phyloP scores from a whole-genome alignment of 1,284 basidiomycete species.

The Apiotrichum akiyoshidainum region DNA sequence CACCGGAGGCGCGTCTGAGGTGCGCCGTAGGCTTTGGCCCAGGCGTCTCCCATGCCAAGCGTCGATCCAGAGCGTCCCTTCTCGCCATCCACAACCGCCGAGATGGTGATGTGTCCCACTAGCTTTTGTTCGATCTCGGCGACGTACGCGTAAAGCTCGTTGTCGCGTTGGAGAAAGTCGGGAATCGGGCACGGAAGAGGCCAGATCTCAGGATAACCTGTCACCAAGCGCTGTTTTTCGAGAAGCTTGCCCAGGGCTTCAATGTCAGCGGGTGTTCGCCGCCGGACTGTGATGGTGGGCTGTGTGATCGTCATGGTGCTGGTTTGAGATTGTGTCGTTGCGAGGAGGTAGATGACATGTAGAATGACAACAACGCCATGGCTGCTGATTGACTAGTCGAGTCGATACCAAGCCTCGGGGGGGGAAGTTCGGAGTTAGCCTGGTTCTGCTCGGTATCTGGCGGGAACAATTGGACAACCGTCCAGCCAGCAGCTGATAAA shows the following conservation, averaged over 20 bases:
- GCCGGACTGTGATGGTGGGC: constrained; percentile 1
- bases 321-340: too few relatives aligned
- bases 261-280: background rate
- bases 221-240: constrained; percentile 4
- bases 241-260: background rate
- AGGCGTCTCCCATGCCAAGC: background rate
- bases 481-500: too few relatives aligned
- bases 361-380: too few relatives aligned
- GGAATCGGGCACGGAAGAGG: background rate
- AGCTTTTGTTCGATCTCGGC: constrained; percentile 5
- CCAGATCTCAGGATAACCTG: constrained; percentile 3
- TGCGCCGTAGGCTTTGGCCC: background rate
- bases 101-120: background rate
- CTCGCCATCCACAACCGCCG: background rate
- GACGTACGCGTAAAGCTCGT: constrained; percentile 4
- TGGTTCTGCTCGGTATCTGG: too few relatives aligned
- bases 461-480: too few relatives aligned
- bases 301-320: too few relatives aligned
- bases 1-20: background rate
- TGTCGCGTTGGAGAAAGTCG: constrained; percentile 1
- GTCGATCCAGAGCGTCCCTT: background rate
- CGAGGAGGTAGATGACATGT: too few relatives aligned
- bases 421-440: too few relatives aligned
- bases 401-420: too few relatives aligned
- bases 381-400: too few relatives aligned